Evolutionary conservation across 805 yeast species (phyloP).

Genomic region (Hanseniaspora lindneri): DNA sequence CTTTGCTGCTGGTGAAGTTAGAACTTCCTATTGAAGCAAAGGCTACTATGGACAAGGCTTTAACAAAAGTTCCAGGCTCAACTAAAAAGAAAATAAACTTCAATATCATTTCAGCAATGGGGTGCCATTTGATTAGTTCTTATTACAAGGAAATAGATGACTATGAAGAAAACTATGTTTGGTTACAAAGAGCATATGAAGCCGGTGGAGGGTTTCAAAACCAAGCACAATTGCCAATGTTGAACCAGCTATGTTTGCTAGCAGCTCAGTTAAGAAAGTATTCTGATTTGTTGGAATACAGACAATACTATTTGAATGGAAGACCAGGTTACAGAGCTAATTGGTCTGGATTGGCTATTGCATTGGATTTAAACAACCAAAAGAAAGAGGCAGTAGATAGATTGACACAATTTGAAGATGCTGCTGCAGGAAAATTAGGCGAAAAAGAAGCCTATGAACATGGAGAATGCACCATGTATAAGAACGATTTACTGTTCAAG

Average conservation of each 20-base stretch:
- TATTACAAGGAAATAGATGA: conserved; percentile 59
- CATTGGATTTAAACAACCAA: conserved; percentile 66
- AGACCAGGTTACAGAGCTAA: conserved; percentile 77
- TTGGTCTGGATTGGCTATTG: conserved; percentile 81
- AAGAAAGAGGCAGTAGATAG: conserved; percentile 58
- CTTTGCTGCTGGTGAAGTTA: conserved; percentile 48
- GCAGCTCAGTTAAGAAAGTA: conserved; percentile 73
- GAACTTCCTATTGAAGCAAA: conserved; percentile 56
- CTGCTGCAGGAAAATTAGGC: conserved; percentile 55
- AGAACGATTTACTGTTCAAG: conserved; percentile 51
- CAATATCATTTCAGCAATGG: conserved; percentile 44
- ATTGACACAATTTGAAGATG: conserved; percentile 60
- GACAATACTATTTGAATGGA: conserved; percentile 56
- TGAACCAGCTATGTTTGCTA: conserved; percentile 68
- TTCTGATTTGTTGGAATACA: conserved; percentile 46
- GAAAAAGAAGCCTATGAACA: conserved; percentile 63
- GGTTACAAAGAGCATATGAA: conserved; percentile 62
- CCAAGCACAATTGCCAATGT: conserved; percentile 59
- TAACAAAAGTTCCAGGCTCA: conserved; percentile 40
- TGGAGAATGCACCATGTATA: conserved; percentile 67
- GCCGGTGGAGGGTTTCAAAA: conserved; percentile 36
- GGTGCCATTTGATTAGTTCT: conserved; percentile 51
- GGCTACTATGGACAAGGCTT: conserved; percentile 47
- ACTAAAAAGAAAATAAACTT: conserved; percentile 40
- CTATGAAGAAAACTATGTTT: conserved; percentile 65